Conservation (phyloP, 1,284 basidiomycete species). For the Grifola frondosa region DNA sequence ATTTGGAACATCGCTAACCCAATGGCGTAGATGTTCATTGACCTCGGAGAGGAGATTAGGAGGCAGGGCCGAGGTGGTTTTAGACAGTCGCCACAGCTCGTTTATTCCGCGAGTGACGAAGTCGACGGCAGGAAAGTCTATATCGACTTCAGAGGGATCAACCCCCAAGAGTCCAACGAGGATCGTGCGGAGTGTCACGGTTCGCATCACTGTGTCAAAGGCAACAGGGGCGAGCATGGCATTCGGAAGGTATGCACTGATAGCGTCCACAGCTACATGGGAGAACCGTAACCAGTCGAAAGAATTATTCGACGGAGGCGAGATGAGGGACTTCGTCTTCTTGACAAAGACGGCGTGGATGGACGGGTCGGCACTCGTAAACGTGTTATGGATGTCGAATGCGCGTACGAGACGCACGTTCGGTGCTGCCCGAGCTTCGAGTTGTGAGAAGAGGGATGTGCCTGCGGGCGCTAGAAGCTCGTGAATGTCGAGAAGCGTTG, state of each 20-base stretch:
- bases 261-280: conserved; percentile 29
- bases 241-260: conserved; percentile 21
- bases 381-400: conserved; percentile 42
- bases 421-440: conserved; percentile 39
- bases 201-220: conserved; percentile 42
- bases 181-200: conserved; percentile 42
- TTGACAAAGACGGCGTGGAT: conserved; percentile 36
- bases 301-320: conserved; percentile 24
- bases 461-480: neutral
- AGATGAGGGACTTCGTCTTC: conserved; percentile 27
- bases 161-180: conserved; percentile 40
- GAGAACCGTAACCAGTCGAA: conserved; percentile 35
- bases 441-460: conserved; percentile 3
- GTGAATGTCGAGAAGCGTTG: neutral
- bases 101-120: conserved; percentile 40
- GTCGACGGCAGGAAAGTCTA: conserved; percentile 34
- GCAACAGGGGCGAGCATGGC: conserved; percentile 11
- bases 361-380: conserved; percentile 32
- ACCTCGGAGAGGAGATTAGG: conserved; percentile 22
- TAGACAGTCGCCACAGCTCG: conserved; percentile 42
- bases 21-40: conserved; percentile 30
- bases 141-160: conserved; percentile 26
- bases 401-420: conserved; percentile 44
- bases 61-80: conserved; percentile 18
- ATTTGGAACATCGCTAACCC: conserved; percentile 39